These are phyloP conservation scores for Auriculariales sp. DNA, from an alignment of 768 basidiomycete genomes.

Conservation along the genomic window DNA sequence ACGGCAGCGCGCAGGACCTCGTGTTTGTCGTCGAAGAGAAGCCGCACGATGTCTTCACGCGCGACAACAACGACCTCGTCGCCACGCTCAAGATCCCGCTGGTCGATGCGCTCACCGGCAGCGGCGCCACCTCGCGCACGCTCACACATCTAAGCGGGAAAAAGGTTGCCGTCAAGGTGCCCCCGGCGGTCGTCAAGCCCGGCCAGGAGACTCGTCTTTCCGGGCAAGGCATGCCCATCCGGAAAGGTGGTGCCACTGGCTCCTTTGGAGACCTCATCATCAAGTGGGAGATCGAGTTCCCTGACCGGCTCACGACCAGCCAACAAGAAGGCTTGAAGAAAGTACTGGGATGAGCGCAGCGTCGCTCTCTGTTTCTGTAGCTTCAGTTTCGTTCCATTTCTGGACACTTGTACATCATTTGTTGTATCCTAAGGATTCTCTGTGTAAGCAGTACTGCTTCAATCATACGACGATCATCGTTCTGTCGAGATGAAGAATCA, in stretches of 20 bases:
- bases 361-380: too few relatives aligned
- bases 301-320: slow-evolving; percentile 49
- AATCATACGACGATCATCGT: too few relatives aligned
- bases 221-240: slow-evolving; percentile 85
- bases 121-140: slow-evolving; percentile 31
- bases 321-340: slow-evolving; percentile 76
- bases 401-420: too few relatives aligned
- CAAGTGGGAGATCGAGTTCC: slow-evolving; percentile 77
- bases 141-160: slow-evolving; percentile 71
- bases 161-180: slow-evolving; percentile 51
- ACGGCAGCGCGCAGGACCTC: slow-evolving; percentile 70
- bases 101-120: slow-evolving; percentile 67
- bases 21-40: slow-evolving; percentile 97
- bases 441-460: too few relatives aligned
- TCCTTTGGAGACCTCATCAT: slow-evolving; percentile 77
- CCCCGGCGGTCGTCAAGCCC: slow-evolving; percentile 59
- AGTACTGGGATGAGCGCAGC: slow-evolving; percentile 27
- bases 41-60: slow-evolving; percentile 57
- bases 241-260: slow-evolving; percentile 55
- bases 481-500: too few relatives aligned
- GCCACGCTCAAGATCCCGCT: slow-evolving; percentile 51
- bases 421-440: too few relatives aligned
- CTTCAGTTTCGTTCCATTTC: too few relatives aligned
- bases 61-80: slow-evolving; percentile 72
- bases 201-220: slow-evolving; percentile 53